Conservation (phyloP, 192 early-diverging fungal genomes). For the Powellomyces hirtus region DNA sequence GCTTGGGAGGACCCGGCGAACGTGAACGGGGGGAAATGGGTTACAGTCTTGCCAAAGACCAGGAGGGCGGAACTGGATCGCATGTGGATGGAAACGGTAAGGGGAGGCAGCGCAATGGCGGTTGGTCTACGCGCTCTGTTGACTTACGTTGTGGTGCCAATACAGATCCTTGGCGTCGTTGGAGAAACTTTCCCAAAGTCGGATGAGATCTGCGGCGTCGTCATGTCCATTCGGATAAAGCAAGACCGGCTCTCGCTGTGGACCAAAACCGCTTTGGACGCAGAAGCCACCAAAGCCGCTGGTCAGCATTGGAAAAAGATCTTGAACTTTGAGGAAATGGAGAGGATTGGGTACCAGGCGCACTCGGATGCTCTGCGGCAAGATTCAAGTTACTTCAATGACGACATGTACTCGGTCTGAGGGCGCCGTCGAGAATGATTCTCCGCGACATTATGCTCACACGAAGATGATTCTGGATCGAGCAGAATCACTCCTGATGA, state of each 20-base stretch:
- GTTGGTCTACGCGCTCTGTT: too few relatives aligned
- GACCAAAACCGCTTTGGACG: conserved; percentile 30
- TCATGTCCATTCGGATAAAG: conserved; percentile 84
- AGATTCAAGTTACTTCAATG: conserved; percentile 16
- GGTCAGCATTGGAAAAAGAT: conserved; percentile 23
- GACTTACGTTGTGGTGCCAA: not conserved
- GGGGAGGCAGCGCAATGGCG: too few relatives aligned
- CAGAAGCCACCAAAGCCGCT: not conserved
- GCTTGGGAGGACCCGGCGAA: conserved; percentile 77
- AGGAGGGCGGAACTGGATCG: conserved; percentile 69
- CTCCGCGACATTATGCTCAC: too few relatives aligned
- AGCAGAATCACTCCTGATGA: too few relatives aligned
- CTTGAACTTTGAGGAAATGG: conserved; percentile 15
- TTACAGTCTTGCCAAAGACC: conserved; percentile 70
- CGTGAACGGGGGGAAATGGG: conserved; percentile 92
- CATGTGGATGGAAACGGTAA: conserved; percentile 80
- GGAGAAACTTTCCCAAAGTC: conserved; percentile 77
- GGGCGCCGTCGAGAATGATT: too few relatives aligned
- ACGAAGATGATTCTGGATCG: too few relatives aligned
- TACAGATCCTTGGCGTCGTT: conserved; percentile 77
- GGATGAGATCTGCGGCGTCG: conserved; percentile 87
- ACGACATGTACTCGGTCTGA: conserved; percentile 15
- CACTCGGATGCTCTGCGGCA: conserved; percentile 34
- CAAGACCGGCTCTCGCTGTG: conserved; percentile 83
- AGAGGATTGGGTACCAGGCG: conserved; percentile 36